Base-by-base conservation (phyloP, 495 filamentous ascomycete species). In the Aspergillus egyptiacus region DNA sequence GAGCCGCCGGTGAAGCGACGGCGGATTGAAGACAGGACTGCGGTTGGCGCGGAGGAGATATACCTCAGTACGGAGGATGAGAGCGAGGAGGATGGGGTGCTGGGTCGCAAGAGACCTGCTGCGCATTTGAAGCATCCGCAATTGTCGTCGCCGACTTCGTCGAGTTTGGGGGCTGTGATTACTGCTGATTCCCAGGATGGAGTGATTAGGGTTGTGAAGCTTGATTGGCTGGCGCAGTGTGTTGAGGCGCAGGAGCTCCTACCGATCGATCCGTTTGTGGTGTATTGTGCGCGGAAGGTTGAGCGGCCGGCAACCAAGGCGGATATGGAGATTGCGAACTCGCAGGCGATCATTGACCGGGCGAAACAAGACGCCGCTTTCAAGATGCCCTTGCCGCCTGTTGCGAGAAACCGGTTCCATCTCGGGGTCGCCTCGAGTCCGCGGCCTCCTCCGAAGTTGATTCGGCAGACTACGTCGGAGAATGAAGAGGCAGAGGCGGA, bases 191-290 rank as follows among this genome's bases (percentile, higher is more conserved):
- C 20, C 9, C 34, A 54, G 3, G 37, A 32, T 7, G 64, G 74
- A 14, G 67, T 63, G 2, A 60, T 94, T 52, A 79, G 72, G 45
- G 85, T 96, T 15, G 72, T 93, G 19, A 88, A 80, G 56, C 65
- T 93, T 0, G 68, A 80, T 2, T 97, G 91, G 91, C 74, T 94
- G 24, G 68, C 77, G 6, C 72, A 79, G 19, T 89, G 81, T 9
- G 46, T 89, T 10, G 61, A 69, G 30, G 61, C 70, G 0, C 72
- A 75, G 5, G 55, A 54, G 13, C 51, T 81, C 2, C 64, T 93
- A 0, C 79, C 84, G 0, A 47, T 82, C 0, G 68, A 79, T 9
- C 59, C 77, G 1, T 93, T 84, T 55, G 39, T 84, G 1, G 63
- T 95, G 15, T 96, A 90, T 53, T 68, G 75, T 55, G 85, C 64